Base-by-base conservation (phyloP, 169 alveolate species). In the Plasmodium ovale region DNA sequence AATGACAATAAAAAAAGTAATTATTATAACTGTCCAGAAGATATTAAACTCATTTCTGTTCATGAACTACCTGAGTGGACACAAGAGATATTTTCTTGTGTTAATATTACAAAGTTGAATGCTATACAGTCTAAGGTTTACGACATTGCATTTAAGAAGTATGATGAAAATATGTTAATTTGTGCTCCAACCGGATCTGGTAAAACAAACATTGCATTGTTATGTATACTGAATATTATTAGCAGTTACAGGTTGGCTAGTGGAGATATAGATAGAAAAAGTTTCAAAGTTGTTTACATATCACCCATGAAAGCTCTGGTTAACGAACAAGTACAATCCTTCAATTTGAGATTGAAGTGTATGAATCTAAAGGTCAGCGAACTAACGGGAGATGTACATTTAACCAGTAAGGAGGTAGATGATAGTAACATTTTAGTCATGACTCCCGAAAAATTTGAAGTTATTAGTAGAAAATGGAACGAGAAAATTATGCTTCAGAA, bases 111-210 rank as follows among this genome's bases (percentile, higher is more conserved):
- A 7, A 69, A 93, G 49, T 92, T 97, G 60, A 99, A 99, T 88
- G 97, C 97, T 21, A 97, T 99, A 84, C 99, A 99, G 92, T 95
- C 99, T 23, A 92, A 92, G 59, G 99, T 99, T 10, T 97, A 89
- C 82, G 95, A 97, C 6, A 92, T 95, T 12, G 99, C 99, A 1
- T 97, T 97, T 82, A 92, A 95, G 62, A 93, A 92, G 27, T 96
- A 95, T 56, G 97, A 97, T 77, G 99, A 98, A 85, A 99, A 99
- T 93, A 67, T 99, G 96, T 92, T 99, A 47, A 96, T 99, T 5
- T 98, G 99, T 87, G 99, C 99, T 21, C 99, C 99, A 7, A 99
- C 99, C 1, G 99, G 99, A 7, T 99, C 99, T 5, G 99, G 99
- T 19, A 99, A 99, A 95, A 99, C 99, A 5, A 99, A 99, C 93